phyloP scores from a whole-genome alignment of 768 basidiomycete genomes.

The Ephemerocybe angulata region DNA sequence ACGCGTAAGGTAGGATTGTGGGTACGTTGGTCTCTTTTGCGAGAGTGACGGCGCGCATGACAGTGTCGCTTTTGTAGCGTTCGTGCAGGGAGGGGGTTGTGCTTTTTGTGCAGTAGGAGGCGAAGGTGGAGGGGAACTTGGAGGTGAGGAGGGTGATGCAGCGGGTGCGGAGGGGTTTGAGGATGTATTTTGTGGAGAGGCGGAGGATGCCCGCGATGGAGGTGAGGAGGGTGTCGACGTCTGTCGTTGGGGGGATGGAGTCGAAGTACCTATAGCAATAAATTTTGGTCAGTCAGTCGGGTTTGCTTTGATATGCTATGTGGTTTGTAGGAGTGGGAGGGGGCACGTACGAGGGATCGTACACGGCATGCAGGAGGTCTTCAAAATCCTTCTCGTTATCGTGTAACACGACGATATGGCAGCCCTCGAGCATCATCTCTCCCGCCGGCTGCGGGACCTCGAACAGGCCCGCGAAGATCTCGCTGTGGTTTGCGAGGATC shows the following conservation, averaged over 20 bases:
- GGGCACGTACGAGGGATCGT: constrained; percentile 41
- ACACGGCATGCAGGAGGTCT: constrained; percentile 48
- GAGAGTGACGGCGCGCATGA: constrained; percentile 43
- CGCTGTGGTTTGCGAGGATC: constrained; percentile 51
- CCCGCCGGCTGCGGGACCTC: constrained; percentile 49
- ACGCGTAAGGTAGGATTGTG: constrained; percentile 44
- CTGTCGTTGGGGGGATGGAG: constrained; percentile 27
- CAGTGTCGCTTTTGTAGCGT: constrained; percentile 35
- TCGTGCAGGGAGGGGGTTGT: constrained; percentile 16
- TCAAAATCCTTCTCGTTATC: constrained; percentile 46
- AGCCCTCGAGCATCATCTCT: constrained; percentile 43
- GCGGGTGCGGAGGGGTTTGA: constrained; percentile 47
- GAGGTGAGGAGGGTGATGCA: constrained; percentile 46
- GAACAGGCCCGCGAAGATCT: constrained; percentile 63
- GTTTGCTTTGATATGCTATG: too few relatives aligned
- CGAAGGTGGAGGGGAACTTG: constrained; percentile 38
- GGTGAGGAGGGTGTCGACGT: constrained; percentile 41
- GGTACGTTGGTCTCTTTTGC: constrained; percentile 38
- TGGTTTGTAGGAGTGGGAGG: constrained; percentile 11
- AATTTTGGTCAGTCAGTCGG: too few relatives aligned
- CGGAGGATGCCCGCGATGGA: constrained; percentile 53
- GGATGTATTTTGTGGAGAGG: constrained; percentile 62
- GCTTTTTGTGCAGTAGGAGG: constrained; percentile 30
- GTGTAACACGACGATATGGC: constrained; percentile 47
- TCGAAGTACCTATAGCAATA: constrained; percentile 31